Evolutionary conservation across 805 yeast genomes (phyloP).

Genomic region (Schizosaccharomyces octosporus): DNA sequence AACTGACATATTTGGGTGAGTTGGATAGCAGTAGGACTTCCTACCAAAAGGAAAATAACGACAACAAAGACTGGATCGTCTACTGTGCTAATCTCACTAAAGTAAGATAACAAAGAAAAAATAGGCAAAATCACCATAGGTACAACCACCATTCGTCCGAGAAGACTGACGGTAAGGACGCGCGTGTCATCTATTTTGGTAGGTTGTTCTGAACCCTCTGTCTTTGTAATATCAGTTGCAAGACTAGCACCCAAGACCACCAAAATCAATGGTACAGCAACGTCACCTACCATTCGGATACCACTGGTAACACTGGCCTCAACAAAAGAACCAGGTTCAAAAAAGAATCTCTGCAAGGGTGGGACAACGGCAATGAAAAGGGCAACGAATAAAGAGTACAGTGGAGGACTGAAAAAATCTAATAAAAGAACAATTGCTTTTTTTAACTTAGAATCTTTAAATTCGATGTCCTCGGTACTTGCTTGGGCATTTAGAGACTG

Average conservation of each 20-base stretch:
- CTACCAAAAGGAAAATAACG: slow-evolving; percentile 32
- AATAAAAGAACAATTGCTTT: neutral
- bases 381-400: slow-evolving; percentile 38
- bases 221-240: slow-evolving; percentile 27
- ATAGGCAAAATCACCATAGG: slow-evolving; percentile 28
- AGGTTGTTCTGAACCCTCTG: slow-evolving; percentile 10
- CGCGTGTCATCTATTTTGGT: slow-evolving; percentile 16
- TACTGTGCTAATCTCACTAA: slow-evolving; percentile 21
- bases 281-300: slow-evolving; percentile 27
- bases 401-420: slow-evolving; percentile 15
- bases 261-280: slow-evolving; percentile 36
- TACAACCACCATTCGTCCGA: slow-evolving; percentile 39
- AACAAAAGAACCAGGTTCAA: slow-evolving; percentile 22
- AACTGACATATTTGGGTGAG: slow-evolving; percentile 39
- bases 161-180: slow-evolving; percentile 27
- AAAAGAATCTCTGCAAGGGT: slow-evolving; percentile 21
- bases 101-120: slow-evolving; percentile 28
- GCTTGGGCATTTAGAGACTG: neutral
- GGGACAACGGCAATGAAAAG: slow-evolving; percentile 35
- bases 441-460: neutral
- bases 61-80: slow-evolving; percentile 37
- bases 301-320: slow-evolving; percentile 29
- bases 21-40: slow-evolving; percentile 46
- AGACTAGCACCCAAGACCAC: slow-evolving; percentile 38
- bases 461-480: neutral